Base-by-base conservation (phyloP, 495 filamentous ascomycete genomes). In the Trichocladium antarcticum region DNA sequence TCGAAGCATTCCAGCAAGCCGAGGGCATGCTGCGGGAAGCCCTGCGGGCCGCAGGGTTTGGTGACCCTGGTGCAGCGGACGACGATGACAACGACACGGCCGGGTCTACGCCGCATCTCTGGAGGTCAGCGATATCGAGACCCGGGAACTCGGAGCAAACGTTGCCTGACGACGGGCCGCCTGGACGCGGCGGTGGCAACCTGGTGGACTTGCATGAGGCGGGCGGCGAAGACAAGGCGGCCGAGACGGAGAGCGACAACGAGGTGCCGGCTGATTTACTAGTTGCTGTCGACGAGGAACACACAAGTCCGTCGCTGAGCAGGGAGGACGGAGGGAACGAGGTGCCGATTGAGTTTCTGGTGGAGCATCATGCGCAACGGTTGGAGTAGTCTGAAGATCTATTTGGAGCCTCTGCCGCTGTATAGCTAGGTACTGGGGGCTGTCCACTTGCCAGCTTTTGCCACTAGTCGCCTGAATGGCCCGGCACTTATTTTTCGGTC, bases 1-100 rank as follows among this genome's bases (percentile, higher is more conserved):
- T 95, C 4, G 84, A 90, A 55, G 89, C 93, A 7, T 79, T 95
- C 45, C 72, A 66, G 42, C 81, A 89, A 57, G 85, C 82, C 9
- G 73, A 76, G 47, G 66, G 66, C 1, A 74, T 94, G 53, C 68
- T 97, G 42, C 66, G 74, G 28, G 71, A 68, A 15, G 71, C 69
- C 2, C 62, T 86, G 11, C 57, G 60, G 3, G 44, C 43, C 11
- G 55, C 58, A 1, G 60, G 61, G 1, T 64, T 65, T 29, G 59
- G 58, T 16, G 51, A 45, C 24, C 6, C 6, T 27, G 5, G 17
- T 10, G 17, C 24, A 42, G 29, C 45, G 0, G 43, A 47, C 16
- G 53, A 50, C 9, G 51, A 50, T 10, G 43, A 56, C 1, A 37
- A 58, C 1, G 44, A 50, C n/a, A n/a, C n/a, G 12, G 45, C 32